phyloP scores from a whole-genome alignment of 805 yeast species.

The Hanseniaspora jakobsenii region DNA sequence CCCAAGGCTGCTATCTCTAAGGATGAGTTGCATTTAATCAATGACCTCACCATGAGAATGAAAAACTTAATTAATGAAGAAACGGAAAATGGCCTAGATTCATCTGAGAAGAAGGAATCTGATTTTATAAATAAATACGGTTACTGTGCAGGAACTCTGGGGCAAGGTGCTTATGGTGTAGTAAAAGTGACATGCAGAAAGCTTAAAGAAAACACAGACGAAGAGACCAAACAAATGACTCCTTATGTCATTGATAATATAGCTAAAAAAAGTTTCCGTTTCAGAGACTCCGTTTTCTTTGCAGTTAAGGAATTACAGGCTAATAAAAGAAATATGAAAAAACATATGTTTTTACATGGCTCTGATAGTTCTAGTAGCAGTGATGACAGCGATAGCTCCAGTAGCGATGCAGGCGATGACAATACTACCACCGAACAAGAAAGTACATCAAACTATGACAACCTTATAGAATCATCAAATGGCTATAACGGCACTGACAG shows the following conservation, averaged over 20 bases:
- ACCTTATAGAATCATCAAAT: no score
- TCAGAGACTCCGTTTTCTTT: slow-evolving; percentile 56
- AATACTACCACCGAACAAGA: no score
- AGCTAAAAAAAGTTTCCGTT: slow-evolving; percentile 49
- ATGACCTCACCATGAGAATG: slow-evolving; percentile 37
- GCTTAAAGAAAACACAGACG: slow-evolving; percentile 11
- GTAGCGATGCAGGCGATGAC: neutral
- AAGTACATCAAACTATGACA: no score
- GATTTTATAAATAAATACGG: slow-evolving; percentile 39
- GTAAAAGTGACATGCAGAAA: slow-evolving; percentile 67
- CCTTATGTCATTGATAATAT: slow-evolving; percentile 14
- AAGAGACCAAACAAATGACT: slow-evolving; percentile 14
- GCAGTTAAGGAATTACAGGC: slow-evolving; percentile 78
- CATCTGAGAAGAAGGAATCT: slow-evolving; percentile 22
- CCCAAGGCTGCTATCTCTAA: slow-evolving; percentile 38
- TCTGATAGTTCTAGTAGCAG: neutral
- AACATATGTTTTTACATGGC: neutral
- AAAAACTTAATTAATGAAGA: slow-evolving; percentile 31
- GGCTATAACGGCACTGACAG: no score
- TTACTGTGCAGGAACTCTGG: slow-evolving; percentile 43
- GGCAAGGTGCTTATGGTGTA: slow-evolving; percentile 94
- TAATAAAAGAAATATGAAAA: slow-evolving; percentile 2
- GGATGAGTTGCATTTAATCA: slow-evolving; percentile 38
- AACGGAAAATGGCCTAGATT: neutral
- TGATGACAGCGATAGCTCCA: neutral